A percentile compares a stretch with the other conserved stretches of the same genome.
These are phyloP conservation scores for Lomentospora prolificans DNA, from an alignment of 2,329 filamentous ascomycete genomes.

Conservation along the genomic window DNA sequence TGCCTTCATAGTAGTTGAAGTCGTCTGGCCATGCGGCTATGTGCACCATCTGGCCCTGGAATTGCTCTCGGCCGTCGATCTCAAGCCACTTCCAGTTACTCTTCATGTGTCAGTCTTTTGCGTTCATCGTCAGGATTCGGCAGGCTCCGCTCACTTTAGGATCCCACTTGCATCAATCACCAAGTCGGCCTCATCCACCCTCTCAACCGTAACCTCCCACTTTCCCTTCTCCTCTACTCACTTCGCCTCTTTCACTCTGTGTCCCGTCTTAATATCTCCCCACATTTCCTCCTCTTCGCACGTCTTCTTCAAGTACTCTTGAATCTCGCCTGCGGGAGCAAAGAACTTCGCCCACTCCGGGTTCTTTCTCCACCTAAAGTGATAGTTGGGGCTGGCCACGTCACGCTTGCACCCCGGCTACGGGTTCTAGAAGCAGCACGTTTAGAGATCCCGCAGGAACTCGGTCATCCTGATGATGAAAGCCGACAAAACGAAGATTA, in stretches of 20 bases:
- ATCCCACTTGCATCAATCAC: slow-evolving; percentile 40
- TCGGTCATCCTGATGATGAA: too few species aligned
- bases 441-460: too few species aligned
- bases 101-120: neutral
- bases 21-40: slow-evolving; percentile 42
- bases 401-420: slow-evolving; percentile 50
- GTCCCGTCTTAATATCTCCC: slow-evolving; percentile 31
- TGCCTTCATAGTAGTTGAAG: slow-evolving; percentile 38
- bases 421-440: slow-evolving; percentile 50
- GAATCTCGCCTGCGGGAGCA: slow-evolving; percentile 43
- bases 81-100: slow-evolving; percentile 40
- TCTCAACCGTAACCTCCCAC: slow-evolving; percentile 31
- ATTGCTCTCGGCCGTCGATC: slow-evolving; percentile 33
- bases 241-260: slow-evolving; percentile 29
- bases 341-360: slow-evolving; percentile 50
- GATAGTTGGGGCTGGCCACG: slow-evolving; percentile 51
- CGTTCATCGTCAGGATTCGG: too few species aligned
- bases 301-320: slow-evolving; percentile 38
- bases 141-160: slow-evolving; percentile 37
- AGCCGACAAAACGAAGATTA: too few species aligned
- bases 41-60: slow-evolving; percentile 39
- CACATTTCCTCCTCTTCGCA: slow-evolving; percentile 38
- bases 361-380: slow-evolving; percentile 52
- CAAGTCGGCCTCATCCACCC: slow-evolving; percentile 39
- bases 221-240: slow-evolving; percentile 34